Base-by-base conservation (phyloP, 768 basidiomycete genomes). In the Phaffia tasmanica region DNA sequence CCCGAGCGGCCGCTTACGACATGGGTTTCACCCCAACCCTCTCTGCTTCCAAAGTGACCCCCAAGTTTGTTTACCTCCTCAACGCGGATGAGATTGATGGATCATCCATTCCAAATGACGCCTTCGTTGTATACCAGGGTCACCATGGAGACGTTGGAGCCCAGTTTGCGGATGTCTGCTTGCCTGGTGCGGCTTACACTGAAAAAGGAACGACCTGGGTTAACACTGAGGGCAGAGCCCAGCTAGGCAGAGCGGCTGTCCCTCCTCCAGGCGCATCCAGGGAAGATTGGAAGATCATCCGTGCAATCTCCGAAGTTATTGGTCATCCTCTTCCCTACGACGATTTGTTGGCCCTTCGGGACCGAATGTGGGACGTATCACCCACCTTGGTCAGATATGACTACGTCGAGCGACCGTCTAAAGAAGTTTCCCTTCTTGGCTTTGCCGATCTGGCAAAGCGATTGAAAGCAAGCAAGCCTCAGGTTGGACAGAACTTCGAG, bases 101-200 rank as follows among this genome's bases (percentile, higher is more conserved):
- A 50, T 82, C 84, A 59, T 83, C 86, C 3, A 93, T 99, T 67
- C 93, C 95, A 35, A 79, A 83, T 65, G 83, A 90, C 72, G 91
- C 94, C 3, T 98, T 98, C 73, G 93, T 98, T 56, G 94, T 99
- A 18, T 99, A 99, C 77, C 95, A 98, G 74, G 95, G 95, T 47
- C 93, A 97, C 76, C 95, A 99, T 74, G 95, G 95, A 72, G 95
- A 99, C 76, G 80, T 89, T 63, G 94, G 95, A 47, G 95, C 95
- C 2, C 89, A 91, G 72, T 84, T 92, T 27, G 95, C 95, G n/a
- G 95, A 99, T 74, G 91, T 98, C 67, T 89, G 88, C 75, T 79
- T 98, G 21, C 95, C 95, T 19, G 89, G 83, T 9, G 83, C 86
- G 19, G 95, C 95, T 2, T 97, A 95, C 78, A 98, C 94, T 2